Base-by-base conservation (phyloP, 2,329 filamentous ascomycete species). In the Ophiosphaerella herpotricha region DNA sequence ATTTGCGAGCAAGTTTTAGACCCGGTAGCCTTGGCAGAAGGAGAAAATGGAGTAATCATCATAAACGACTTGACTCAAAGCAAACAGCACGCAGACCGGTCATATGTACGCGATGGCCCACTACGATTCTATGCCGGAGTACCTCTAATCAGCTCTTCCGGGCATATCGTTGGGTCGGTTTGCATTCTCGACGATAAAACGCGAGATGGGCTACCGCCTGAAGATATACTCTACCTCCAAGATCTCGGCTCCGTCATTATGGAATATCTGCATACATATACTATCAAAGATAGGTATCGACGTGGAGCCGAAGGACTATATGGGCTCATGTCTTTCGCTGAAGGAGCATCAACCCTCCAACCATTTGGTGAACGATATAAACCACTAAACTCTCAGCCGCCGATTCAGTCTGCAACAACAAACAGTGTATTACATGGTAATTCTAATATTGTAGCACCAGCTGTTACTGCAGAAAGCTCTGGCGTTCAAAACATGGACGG, bases 91-190 rank as follows among this genome's bases (percentile, higher is more conserved):
- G 33, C 46, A n/a, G 24, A 46, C 2, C 47, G 52, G 21, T 38
- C 23, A 7, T 63, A 57, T 39, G 60, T 64, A 1, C 43, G 42
- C 14, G 48, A 48, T 7, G 49, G 34, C 12, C 52, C 55, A 9
- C 44, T 60, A 26, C 59, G 62, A 3, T 68, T 66, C 41, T 67
- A 64, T 37, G 64, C 60, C 12, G 66, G 63, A 3, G 64, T 64
- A 7, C 55, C 64, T 18, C 40, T 68, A 14, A 41, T 43, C 8
- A 64, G 50, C 32, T 44, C 54, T 1, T 45, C 43, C 24, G 60
- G 59, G 9, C 46, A 50, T 9, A 52, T 64, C 6, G 58, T 68
- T 3, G 66, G 66, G 21, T 55, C 60, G 5, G 40, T 62, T 13
- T 60, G 52, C 43, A 48, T 68, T 12, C 57, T 61, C 29, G 61